Percentiles rank a stretch among this genome's conserved stretches.
Conservation (phyloP, 208 protist genomes). For the Vickermania spadyakhi region DNA sequence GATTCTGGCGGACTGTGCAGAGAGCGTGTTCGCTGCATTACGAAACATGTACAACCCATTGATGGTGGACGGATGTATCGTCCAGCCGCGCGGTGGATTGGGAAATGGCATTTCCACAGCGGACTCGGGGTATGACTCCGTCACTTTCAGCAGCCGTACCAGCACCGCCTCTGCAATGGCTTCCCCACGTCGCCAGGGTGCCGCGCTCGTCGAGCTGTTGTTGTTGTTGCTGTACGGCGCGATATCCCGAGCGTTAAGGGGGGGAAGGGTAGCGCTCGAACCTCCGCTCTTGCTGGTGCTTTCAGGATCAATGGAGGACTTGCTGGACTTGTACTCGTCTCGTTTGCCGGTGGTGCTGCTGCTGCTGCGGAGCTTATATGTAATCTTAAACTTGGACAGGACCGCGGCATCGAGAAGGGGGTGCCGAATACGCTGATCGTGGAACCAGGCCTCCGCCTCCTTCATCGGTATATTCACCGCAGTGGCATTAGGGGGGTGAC, state of each 20-base stretch:
- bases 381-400: slow-evolving; percentile 35
- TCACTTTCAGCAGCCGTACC: not conserved
- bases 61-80: slow-evolving; percentile 13
- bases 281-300: not conserved
- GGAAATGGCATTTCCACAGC: slow-evolving; percentile 18
- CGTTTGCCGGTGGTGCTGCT: slow-evolving; percentile 1
- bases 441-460: slow-evolving; percentile 33
- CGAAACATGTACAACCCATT: slow-evolving; percentile 29
- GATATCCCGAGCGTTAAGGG: not conserved
- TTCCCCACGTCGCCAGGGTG: not conserved
- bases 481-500: not conserved
- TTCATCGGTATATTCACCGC: slow-evolving; percentile 5
- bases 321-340: not conserved
- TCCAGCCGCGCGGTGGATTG: slow-evolving; percentile 15
- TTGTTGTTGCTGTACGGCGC: not conserved
- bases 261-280: not conserved
- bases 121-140: slow-evolving; percentile 9
- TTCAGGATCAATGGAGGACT: too few relatives aligned
- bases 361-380: slow-evolving; percentile 23
- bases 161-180: slow-evolving; percentile 7
- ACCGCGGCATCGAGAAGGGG: slow-evolving; percentile 50
- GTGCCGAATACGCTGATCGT: slow-evolving; percentile 55
- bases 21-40: slow-evolving; percentile 2
- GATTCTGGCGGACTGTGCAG: slow-evolving; percentile 6
- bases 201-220: not conserved